phyloP scores from a whole-genome alignment of 768 basidiomycete genomes.

The Auricularia auricula-judae region DNA sequence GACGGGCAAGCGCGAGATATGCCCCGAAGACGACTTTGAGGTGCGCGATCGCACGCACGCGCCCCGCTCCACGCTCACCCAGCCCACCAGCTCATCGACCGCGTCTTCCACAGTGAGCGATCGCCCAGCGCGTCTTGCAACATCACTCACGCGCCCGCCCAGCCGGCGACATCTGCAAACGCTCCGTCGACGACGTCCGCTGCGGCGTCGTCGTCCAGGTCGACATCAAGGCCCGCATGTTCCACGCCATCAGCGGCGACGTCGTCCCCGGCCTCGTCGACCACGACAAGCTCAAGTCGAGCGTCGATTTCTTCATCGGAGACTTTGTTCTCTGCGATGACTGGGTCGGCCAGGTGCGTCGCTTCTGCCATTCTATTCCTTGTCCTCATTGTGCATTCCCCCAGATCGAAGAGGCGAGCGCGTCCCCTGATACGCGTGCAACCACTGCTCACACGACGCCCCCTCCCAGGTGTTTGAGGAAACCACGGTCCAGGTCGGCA shows the following conservation, averaged over 20 bases:
- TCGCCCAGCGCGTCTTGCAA: neutral
- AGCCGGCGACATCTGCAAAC: constrained; percentile 72
- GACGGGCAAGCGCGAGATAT: constrained; percentile 49
- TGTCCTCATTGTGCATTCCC: neutral
- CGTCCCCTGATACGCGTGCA: neutral
- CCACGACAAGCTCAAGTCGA: constrained; percentile 43
- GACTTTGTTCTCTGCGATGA: constrained; percentile 75
- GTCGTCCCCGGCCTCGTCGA: constrained; percentile 53
- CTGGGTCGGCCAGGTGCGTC: constrained; percentile 78
- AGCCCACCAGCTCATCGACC: constrained; percentile 10
- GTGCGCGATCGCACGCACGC: constrained; percentile 52
- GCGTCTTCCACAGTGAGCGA: constrained; percentile 13
- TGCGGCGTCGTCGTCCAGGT: constrained; percentile 66
- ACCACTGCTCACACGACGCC: constrained; percentile 1
- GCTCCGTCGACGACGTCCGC: constrained; percentile 57
- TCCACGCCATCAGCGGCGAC: constrained; percentile 61
- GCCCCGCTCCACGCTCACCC: neutral
- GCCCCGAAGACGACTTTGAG: constrained; percentile 53
- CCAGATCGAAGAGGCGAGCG: constrained; percentile 65
- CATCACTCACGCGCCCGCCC: neutral
- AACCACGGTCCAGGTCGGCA: constrained; percentile 58
- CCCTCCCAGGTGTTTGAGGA: constrained; percentile 67
- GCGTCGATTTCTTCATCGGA: constrained; percentile 55
- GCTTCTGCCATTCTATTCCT: neutral
- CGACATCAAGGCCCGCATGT: constrained; percentile 52